A percentile compares a stretch with the other conserved stretches of the same genome.
Conservation (phyloP, 1,284 basidiomycete genomes). For the Leccinum olivaceoglutinosum region DNA sequence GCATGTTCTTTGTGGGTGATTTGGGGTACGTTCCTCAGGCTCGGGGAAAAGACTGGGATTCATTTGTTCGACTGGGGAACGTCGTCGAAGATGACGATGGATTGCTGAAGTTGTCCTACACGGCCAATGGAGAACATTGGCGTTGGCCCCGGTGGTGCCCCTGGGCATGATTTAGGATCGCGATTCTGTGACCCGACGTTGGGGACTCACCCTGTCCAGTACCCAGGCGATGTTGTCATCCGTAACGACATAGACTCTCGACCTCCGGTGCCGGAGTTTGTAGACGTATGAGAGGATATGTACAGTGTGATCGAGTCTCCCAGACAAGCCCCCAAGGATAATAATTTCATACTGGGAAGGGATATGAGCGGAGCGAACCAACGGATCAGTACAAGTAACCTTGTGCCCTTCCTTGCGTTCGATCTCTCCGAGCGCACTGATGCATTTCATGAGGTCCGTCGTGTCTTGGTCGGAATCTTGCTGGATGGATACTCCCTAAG, state of each 20-base stretch:
- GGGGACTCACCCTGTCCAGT: slow-evolving; percentile 59
- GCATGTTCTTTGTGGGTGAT: too few relatives aligned
- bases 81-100: too few relatives aligned
- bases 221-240: slow-evolving; percentile 90
- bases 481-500: slow-evolving; percentile 63
- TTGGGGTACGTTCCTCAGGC: too few relatives aligned
- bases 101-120: too few relatives aligned
- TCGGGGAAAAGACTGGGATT: too few relatives aligned
- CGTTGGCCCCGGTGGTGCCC: slow-evolving; percentile 57
- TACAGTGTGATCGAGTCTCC: slow-evolving; percentile 90
- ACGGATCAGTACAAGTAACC: slow-evolving; percentile 24
- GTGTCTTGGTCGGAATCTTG: slow-evolving; percentile 74
- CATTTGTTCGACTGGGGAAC: too few relatives aligned
- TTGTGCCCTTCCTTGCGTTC: slow-evolving; percentile 36
- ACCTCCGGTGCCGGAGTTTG: slow-evolving; percentile 65
- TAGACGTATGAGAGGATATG: slow-evolving; percentile 86
- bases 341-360: slow-evolving; percentile 56
- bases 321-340: slow-evolving; percentile 85
- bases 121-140: too few relatives aligned
- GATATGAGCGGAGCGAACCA: too few relatives aligned
- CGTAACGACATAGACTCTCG: slow-evolving; percentile 71
- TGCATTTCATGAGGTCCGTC: slow-evolving; percentile 94
- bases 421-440: slow-evolving; percentile 56
- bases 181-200: background rate
- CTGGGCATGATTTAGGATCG: slow-evolving; percentile 34